These are phyloP conservation scores for Pythium coloratum DNA, from an alignment of 352 stramenopile genomes.

Conservation along the genomic window DNA sequence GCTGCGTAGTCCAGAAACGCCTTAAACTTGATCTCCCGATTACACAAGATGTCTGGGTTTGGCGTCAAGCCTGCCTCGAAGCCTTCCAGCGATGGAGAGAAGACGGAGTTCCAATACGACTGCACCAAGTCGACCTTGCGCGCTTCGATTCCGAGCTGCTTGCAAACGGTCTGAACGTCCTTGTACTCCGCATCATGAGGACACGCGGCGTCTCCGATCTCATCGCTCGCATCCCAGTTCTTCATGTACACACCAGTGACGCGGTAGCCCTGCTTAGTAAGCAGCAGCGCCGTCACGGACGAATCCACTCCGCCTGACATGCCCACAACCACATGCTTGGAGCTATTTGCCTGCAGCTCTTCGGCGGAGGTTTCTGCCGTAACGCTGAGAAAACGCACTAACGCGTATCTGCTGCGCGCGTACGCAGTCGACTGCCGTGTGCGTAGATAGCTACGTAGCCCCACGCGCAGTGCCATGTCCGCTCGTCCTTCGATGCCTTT, in stretches of 20 bases:
- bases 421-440: neutral
- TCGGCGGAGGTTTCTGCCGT: neutral
- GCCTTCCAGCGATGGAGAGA: constrained; percentile 94
- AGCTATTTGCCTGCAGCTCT: constrained; percentile 22
- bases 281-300: constrained; percentile 92
- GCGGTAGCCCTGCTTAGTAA: constrained; percentile 88
- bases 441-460: neutral
- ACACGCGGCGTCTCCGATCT: constrained; percentile 84
- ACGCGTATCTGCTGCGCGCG: neutral
- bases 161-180: constrained; percentile 91
- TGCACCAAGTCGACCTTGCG: constrained; percentile 90
- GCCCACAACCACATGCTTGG: constrained; percentile 91
- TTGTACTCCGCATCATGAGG: constrained; percentile 91
- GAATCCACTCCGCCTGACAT: constrained; percentile 99
- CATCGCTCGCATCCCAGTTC: constrained; percentile 97
- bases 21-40: constrained; percentile 99
- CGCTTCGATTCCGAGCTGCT: constrained; percentile 90
- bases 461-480: constrained; percentile 1
- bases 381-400: neutral
- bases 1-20: constrained; percentile 92
- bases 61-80: constrained; percentile 86
- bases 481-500: neutral
- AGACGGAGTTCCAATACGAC: constrained; percentile 98
- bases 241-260: constrained; percentile 98
- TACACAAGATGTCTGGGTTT: constrained; percentile 96